These are phyloP conservation scores for Cerrena zonata DNA, from an alignment of 1,284 basidiomycete genomes.

Conservation along the genomic window DNA sequence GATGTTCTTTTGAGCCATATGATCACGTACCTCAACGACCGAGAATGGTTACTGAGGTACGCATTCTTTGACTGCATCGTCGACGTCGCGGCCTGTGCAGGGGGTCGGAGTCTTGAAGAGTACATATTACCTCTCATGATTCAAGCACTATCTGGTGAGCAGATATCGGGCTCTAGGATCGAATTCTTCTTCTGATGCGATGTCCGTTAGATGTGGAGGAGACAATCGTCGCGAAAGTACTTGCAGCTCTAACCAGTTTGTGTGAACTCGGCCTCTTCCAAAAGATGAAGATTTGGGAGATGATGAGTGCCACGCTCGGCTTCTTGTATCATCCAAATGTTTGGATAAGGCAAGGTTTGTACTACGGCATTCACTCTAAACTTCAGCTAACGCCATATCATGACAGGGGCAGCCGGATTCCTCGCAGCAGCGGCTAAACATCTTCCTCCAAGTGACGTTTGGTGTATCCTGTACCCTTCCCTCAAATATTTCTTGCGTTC, in stretches of 20 bases:
- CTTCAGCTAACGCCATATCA: slow-evolving; percentile 3
- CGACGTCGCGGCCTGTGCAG: slow-evolving; percentile 88
- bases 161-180: slow-evolving; percentile 9
- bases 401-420: slow-evolving; percentile 75
- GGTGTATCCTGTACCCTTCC: slow-evolving; percentile 94
- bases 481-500: slow-evolving; percentile 80
- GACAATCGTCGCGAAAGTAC: slow-evolving; percentile 82
- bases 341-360: slow-evolving; percentile 88
- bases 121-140: slow-evolving; percentile 92
- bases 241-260: slow-evolving; percentile 79
- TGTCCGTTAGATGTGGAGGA: slow-evolving; percentile 84
- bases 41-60: slow-evolving; percentile 85
- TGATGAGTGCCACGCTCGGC: slow-evolving; percentile 80
- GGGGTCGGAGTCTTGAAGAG: slow-evolving; percentile 78
- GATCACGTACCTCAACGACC: slow-evolving; percentile 96
- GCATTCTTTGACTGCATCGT: slow-evolving; percentile 96
- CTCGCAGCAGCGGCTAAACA: slow-evolving; percentile 79
- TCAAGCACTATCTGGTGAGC: slow-evolving; percentile 81
- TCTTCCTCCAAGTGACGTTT: slow-evolving; percentile 80
- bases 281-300: slow-evolving; percentile 90
- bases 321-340: slow-evolving; percentile 93
- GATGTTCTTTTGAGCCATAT: slow-evolving; percentile 94
- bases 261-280: slow-evolving; percentile 84
- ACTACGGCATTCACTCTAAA: neutral
- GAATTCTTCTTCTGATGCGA: slow-evolving; percentile 1